Base-by-base conservation (phyloP, 2,329 filamentous ascomycete species). In the Epichloe typhina region DNA sequence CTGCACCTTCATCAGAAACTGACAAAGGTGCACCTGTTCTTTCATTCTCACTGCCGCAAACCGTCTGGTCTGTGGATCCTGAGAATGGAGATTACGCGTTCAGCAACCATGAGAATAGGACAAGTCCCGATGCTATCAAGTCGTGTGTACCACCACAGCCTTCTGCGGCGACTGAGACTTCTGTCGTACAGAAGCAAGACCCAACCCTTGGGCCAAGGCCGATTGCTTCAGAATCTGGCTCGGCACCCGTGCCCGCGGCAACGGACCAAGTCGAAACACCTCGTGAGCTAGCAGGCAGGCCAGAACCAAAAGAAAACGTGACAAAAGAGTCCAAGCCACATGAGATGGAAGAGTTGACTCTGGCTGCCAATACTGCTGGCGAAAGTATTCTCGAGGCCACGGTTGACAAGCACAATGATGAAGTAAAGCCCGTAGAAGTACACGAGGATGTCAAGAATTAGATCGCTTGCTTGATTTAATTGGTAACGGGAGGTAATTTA, bases 21-120 rank as follows among this genome's bases (percentile, higher is more conserved):
- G 46, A 54, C 7, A 58, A 58, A 45, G 51, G 59, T 3, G 44
- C 61, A 12, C 64, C 68, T n/a, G 62, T 64, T 3, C 61, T 80
- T 43, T 69, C 66, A 17, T 72, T 80, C 53, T 73, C 72, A 0
- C 60, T 66, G 26, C 68, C 75, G 1, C 66, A 71, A 38, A 75
- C 71, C 0, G 56, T 76, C 36, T 82, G 72, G 65, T 74, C 73
- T 48, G 73, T 81, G 50, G 72, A 76, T 42, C 66, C 71, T 8
- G 69, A 78, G 23, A 69, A 74, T 55, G 71, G 75, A 33, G 64
- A 68, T 7, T 57, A 78, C 12, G 51, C 56, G 3, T 59, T 66
- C 7, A 53, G 46, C 5, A 51, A 52, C 5, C 55, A 59, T 42
- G 52, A 51, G 8, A 50, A 58, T 15, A 47, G 50, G 4, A 54